Conservation (phyloP, 176 grass and related monocot genomes). For the Melocanna baccifera region DNA sequence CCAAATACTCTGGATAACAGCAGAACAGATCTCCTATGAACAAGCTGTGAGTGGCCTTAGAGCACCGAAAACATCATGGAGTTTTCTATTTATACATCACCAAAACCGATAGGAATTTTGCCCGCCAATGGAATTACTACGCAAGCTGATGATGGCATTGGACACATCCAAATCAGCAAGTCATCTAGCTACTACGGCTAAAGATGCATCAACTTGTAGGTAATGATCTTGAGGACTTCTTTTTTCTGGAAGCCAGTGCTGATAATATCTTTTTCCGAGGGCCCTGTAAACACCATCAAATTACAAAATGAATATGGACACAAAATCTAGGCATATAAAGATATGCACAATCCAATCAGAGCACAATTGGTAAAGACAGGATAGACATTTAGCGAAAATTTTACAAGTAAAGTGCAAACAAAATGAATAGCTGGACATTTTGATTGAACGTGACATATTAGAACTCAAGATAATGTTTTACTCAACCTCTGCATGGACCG, state of each 20-base stretch:
- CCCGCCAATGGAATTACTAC: slow-evolving; percentile 23
- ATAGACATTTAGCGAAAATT: background rate
- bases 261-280: slow-evolving; percentile 74
- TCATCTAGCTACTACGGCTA: slow-evolving; percentile 19
- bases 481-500: background rate
- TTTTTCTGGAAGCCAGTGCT: slow-evolving; percentile 44
- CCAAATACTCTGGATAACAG: background rate
- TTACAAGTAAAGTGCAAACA: background rate
- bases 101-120: slow-evolving; percentile 1
- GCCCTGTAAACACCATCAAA: slow-evolving; percentile 45
- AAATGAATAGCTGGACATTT: background rate
- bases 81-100: slow-evolving; percentile 18
- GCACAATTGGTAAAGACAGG: background rate
- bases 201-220: slow-evolving; percentile 25
- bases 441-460: background rate
- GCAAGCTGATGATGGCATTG: background rate
- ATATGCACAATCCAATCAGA: background rate
- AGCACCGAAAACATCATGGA: background rate
- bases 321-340: background rate
- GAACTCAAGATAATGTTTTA: background rate
- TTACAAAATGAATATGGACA: slow-evolving; percentile 7
- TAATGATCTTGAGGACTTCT: slow-evolving; percentile 38
- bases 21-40: slow-evolving; percentile 4
- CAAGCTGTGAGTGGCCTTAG: background rate
- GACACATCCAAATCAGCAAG: slow-evolving; percentile 28